Base-by-base conservation (phyloP, 2,329 filamentous ascomycete species). In the Pleomassaria siparia region DNA sequence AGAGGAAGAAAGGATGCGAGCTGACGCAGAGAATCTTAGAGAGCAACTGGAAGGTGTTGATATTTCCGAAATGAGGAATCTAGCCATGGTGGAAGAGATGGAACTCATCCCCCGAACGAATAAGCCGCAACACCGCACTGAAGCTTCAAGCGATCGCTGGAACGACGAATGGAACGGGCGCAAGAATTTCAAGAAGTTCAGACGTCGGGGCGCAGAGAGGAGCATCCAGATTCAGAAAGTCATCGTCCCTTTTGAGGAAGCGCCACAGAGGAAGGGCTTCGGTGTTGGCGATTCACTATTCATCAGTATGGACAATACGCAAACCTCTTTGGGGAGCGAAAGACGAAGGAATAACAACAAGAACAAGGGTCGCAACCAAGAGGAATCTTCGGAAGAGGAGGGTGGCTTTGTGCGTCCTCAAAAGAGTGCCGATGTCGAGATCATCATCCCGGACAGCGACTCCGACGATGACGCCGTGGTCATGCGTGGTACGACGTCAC, bases 161-260 rank as follows among this genome's bases (percentile, higher is more conserved):
- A 83, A 96, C 56, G 84, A 89, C 1, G 80, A 79, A 30, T 99
- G 94, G 94, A 95, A 96, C 65, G 94, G 92, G 0, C 81, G 92
- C 35, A 92, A 90, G 71, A 97, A 99, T 64, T 99, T 96, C 75
- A 99, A 99, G 70, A 88, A 84, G 59, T 99, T 99, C 64, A 77
- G 82, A 44, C 85, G 71, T 5, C 63, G 70, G 32, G 67, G 60
- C 18, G 56, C 48, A 51, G 70, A 56, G 63, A 67, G 52, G 43
- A 70, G 63, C 40, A 71, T 73, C n/a, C 70, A 72, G 26, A 57
- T 74, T 3, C 76, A 78, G 49, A 76, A 75, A 13, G 79, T 88
- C 26, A 87, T 95, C 30, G 82, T 96, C 3, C 73, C 79, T 0
- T 73, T 95, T 3, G 83, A 88, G 55, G 85, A 89, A 66, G 87